Conservation (phyloP, 2,329 filamentous ascomycete species). For the Pestalotiopsis sp. region DNA sequence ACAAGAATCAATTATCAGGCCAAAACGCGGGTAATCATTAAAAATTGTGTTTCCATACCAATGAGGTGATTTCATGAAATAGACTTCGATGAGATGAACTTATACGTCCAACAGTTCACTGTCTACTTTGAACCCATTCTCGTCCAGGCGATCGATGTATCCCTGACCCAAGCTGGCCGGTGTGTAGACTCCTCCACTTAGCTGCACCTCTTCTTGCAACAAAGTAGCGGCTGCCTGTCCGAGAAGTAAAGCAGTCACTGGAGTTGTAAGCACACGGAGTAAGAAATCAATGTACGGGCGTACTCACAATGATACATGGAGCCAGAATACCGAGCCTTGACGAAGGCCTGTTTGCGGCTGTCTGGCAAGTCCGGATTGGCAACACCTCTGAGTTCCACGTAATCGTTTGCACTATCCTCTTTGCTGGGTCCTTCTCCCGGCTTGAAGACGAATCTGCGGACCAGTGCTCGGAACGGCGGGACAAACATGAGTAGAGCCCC, state of each 20-base stretch:
- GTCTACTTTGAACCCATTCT: slow-evolving; percentile 64
- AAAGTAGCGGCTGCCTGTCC: slow-evolving; percentile 66
- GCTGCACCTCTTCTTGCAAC: slow-evolving; percentile 58
- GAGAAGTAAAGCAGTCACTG: slow-evolving; percentile 66
- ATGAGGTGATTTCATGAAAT: too few relatives aligned
- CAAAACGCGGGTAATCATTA: too few relatives aligned
- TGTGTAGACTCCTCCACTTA: slow-evolving; percentile 70
- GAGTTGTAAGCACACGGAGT: neutral
- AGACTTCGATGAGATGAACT: neutral
- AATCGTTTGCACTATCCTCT: slow-evolving; percentile 57
- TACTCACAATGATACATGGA: slow-evolving; percentile 64
- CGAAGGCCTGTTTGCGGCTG: slow-evolving; percentile 49
- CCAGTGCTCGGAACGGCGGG: slow-evolving; percentile 44
- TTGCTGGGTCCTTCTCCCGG: slow-evolving; percentile 56
- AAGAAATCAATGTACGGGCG: neutral
- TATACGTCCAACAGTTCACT: slow-evolving; percentile 42
- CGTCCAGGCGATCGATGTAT: slow-evolving; percentile 63
- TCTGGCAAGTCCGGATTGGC: slow-evolving; percentile 56
- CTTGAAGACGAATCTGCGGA: slow-evolving; percentile 44
- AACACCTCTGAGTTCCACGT: slow-evolving; percentile 63
- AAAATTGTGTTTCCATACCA: too few relatives aligned
- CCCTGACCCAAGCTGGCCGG: slow-evolving; percentile 69
- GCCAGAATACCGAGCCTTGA: slow-evolving; percentile 56
- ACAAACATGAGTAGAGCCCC: slow-evolving; percentile 43
- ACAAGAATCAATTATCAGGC: too few relatives aligned